A percentile compares a stretch with the other conserved stretches of the same genome.
These are phyloP conservation scores for Epichloe gansuensis DNA, from an alignment of 2,329 filamentous ascomycete species.

Conservation along the genomic window DNA sequence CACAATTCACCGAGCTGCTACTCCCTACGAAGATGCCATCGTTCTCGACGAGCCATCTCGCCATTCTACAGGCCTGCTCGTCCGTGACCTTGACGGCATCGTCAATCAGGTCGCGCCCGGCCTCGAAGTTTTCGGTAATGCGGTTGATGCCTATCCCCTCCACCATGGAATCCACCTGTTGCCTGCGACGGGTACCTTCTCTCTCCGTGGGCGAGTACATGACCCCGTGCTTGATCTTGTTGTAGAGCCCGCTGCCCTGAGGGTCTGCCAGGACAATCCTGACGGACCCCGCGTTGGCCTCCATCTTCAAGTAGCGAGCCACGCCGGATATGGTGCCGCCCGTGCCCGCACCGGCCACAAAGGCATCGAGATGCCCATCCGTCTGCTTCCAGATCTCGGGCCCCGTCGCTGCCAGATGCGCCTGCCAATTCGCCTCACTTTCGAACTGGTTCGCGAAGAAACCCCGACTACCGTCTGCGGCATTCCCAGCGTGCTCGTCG, in stretches of 20 bases:
- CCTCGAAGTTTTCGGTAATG: conserved; percentile 86
- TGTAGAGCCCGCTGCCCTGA: conserved; percentile 84
- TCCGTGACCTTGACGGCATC: conserved; percentile 84
- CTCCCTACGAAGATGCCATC: conserved; percentile 92
- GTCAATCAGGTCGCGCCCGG: conserved; percentile 72
- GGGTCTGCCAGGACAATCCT: conserved; percentile 81
- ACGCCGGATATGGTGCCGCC: conserved; percentile 89
- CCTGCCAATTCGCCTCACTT: conserved; percentile 73
- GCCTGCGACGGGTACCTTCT: conserved; percentile 77
- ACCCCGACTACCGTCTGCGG: conserved; percentile 52
- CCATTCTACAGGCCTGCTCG: conserved; percentile 82
- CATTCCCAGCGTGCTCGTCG: conserved; percentile 51
- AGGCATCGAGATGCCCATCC: conserved; percentile 63
- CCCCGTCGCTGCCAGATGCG: conserved; percentile 71
- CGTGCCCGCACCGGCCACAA: conserved; percentile 86
- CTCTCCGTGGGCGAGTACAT: conserved; percentile 86
- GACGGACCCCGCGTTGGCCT: conserved; percentile 42
- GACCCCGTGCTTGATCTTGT: conserved; percentile 82
- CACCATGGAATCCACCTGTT: conserved; percentile 90
- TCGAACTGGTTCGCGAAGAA: conserved; percentile 98
- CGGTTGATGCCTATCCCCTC: conserved; percentile 94
- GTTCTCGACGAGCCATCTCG: conserved; percentile 88
- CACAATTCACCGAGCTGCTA: conserved; percentile 93
- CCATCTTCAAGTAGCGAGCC: conserved; percentile 67
- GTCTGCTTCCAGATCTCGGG: conserved; percentile 82